Evolutionary conservation across 108 stramenopile species (phyloP).

Genomic region (Cyclotella cryptica): DNA sequence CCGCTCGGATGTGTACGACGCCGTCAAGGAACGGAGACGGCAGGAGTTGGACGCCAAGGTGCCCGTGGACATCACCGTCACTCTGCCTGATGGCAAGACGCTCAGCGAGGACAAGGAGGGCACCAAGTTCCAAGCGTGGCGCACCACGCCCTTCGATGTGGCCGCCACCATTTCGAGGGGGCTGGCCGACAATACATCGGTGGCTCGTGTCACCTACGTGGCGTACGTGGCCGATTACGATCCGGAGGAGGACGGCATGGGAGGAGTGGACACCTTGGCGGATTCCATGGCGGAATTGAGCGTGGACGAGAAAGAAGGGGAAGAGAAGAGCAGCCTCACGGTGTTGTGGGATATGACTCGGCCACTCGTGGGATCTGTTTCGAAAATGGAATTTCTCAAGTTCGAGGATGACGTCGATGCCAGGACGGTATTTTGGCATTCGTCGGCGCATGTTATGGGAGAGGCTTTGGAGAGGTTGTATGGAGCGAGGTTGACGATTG

Average conservation of each 20-base stretch:
- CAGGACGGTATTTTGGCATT: conserved; percentile 99
- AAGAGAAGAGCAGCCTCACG: conserved; percentile 57
- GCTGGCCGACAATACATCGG: conserved; percentile 82
- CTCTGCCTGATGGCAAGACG: conserved; percentile 95
- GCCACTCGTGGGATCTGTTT: conserved; percentile 90
- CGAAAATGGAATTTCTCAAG: conserved; percentile 90
- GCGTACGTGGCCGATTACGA: conserved; percentile 80
- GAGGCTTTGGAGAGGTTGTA: conserved; percentile 96
- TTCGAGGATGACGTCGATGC: conserved; percentile 92
- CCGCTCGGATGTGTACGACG: conserved; percentile 67
- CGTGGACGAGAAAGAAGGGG: conserved; percentile 60
- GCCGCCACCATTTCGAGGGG: conserved; percentile 91
- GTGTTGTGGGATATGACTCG: conserved; percentile 97
- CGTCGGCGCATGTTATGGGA: conserved; percentile 97
- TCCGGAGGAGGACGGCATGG: conserved; percentile 85
- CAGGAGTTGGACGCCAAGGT: conserved; percentile 71
- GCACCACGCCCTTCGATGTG: conserved; percentile 95
- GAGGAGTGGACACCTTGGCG: conserved; percentile 68
- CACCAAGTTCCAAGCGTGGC: conserved; percentile 53
- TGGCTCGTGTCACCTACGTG: conserved; percentile 91
- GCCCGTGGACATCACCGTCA: conserved; percentile 87
- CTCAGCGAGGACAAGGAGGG: conserved; percentile 66
- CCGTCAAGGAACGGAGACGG: conserved; percentile 63
- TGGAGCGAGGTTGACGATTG: conserved; percentile 95
- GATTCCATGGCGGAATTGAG: conserved; percentile 79